Percentiles rank a stretch among this genome's conserved stretches.
Conservation (phyloP, 1,284 basidiomycete genomes). For the Hymenochaete sp. region DNA sequence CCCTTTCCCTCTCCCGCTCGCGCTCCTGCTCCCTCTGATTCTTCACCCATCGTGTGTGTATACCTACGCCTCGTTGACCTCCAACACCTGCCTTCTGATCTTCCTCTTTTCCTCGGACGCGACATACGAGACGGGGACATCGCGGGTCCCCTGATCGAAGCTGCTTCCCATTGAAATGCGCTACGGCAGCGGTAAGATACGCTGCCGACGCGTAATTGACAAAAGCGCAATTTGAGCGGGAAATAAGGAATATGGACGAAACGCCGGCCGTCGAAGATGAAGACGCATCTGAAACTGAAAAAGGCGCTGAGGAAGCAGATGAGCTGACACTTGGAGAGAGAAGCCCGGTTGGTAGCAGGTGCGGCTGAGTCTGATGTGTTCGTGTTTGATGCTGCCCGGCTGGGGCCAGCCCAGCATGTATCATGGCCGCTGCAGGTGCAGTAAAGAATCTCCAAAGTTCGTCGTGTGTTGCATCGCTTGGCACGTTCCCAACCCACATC, state of each 20-base stretch:
- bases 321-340: slow-evolving; percentile 13
- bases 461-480: slow-evolving; percentile 75
- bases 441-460: slow-evolving; percentile 88
- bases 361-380: slow-evolving; percentile 10
- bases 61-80: slow-evolving; percentile 78
- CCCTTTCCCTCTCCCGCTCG: slow-evolving; percentile 12
- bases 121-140: slow-evolving; percentile 78
- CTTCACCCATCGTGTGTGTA: slow-evolving; percentile 75
- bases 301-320: slow-evolving; percentile 14
- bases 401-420: slow-evolving; percentile 12
- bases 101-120: slow-evolving; percentile 78
- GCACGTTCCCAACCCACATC: slow-evolving; percentile 92
- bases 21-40: slow-evolving; percentile 40
- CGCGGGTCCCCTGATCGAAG: slow-evolving; percentile 60
- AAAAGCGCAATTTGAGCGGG: slow-evolving; percentile 88
- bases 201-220: slow-evolving; percentile 73
- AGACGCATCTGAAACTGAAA: slow-evolving; percentile 15
- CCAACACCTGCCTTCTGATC: slow-evolving; percentile 87
- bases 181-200: slow-evolving; percentile 61
- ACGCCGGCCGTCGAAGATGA: slow-evolving; percentile 45
- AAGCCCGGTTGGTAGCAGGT: slow-evolving; percentile 18
- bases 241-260: slow-evolving; percentile 85
- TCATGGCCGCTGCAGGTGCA: slow-evolving; percentile 22
- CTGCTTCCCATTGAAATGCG: slow-evolving; percentile 60
- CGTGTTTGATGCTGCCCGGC: slow-evolving; percentile 6